Evolutionary conservation across 345 rosid species (phyloP).

Genomic region (Citrus medica): DNA sequence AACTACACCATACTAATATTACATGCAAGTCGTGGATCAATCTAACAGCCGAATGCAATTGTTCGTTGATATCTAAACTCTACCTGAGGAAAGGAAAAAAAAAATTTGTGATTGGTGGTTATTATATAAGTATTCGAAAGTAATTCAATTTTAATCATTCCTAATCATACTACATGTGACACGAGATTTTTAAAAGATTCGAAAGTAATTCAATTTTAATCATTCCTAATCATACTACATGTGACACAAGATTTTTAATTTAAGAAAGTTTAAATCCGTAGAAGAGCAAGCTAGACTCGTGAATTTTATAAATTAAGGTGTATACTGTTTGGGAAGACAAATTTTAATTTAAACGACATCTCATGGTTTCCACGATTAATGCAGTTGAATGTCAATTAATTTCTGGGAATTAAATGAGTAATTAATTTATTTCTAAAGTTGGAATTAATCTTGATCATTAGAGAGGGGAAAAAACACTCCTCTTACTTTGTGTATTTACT

Average conservation of each 20-base stretch:
- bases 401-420: neutral
- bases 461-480: no score
- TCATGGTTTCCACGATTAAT: no score
- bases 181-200: no score
- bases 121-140: no score
- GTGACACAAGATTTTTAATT: no score
- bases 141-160: no score
- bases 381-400: no score
- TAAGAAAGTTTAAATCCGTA: neutral
- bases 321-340: neutral
- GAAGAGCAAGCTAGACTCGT: neutral
- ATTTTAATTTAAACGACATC: no score
- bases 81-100: no score
- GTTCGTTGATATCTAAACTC: no score
- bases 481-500: no score
- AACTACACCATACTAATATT: neutral
- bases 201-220: no score
- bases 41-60: neutral
- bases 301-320: neutral
- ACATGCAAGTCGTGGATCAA: neutral
- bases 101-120: neutral
- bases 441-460: neutral
- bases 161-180: rapidly evolving
- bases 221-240: rapidly evolving
- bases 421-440: neutral